Conservation (phyloP, 148 eudicot genomes). For the Suaeda aralocaspica region DNA sequence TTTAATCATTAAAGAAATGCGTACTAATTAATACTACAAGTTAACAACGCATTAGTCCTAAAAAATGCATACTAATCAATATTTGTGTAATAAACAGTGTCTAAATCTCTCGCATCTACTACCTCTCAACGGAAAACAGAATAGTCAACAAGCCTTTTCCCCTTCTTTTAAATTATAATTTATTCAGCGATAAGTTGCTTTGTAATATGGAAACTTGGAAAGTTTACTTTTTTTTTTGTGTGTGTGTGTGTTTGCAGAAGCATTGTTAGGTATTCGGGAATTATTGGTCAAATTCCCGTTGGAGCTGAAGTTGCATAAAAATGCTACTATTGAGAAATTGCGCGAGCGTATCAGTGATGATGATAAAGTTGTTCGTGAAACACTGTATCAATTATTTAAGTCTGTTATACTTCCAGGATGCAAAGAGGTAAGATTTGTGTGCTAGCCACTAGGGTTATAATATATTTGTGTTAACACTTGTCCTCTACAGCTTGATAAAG, state of each 20-base stretch:
- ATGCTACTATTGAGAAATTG: slow-evolving; percentile 77
- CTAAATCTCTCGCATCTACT: background rate
- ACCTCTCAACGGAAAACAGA: background rate
- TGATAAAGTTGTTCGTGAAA: slow-evolving; percentile 81
- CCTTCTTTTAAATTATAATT: background rate
- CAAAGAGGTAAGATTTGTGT: slow-evolving; percentile 49
- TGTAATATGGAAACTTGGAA: background rate
- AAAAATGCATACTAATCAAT: no score
- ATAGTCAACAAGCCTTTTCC: background rate
- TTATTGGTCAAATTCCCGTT: slow-evolving; percentile 58
- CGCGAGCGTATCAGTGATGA: slow-evolving; percentile 93
- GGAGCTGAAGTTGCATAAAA: slow-evolving; percentile 77
- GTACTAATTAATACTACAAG: no score
- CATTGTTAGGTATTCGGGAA: slow-evolving; percentile 75
- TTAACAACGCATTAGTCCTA: background rate
- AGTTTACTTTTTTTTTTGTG: background rate
- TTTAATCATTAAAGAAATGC: background rate
- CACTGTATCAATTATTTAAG: slow-evolving; percentile 77
- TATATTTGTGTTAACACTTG: no score
- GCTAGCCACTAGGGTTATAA: background rate
- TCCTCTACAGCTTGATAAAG: background rate
- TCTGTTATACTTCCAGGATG: slow-evolving; percentile 73
- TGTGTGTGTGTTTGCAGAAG: slow-evolving; percentile 62
- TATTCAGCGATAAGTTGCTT: background rate
- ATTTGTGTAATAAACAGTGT: no score